Conservation (phyloP, 306 rosid genomes). For the Lathyrus sativus region DNA sequence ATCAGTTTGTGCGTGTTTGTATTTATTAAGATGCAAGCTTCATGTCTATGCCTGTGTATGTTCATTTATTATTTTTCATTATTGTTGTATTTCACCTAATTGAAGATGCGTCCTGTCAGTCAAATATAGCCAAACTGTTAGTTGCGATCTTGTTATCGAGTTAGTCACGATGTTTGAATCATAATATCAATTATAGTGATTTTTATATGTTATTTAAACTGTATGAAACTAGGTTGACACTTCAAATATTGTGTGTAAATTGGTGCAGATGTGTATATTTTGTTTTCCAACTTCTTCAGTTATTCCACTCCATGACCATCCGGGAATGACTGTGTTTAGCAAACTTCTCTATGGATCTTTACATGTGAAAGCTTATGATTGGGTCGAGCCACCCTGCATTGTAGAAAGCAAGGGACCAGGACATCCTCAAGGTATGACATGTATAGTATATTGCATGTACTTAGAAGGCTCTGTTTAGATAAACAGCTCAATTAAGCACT, state of each 20-base stretch:
- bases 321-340: conserved; percentile 96
- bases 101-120: conserved; percentile 3
- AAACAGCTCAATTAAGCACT: too few species aligned
- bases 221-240: conserved; percentile 25
- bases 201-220: conserved; percentile 19
- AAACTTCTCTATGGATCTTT: conserved; percentile 92
- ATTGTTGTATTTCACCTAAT: not conserved
- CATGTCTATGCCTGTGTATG: too few species aligned
- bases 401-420: conserved; percentile 59
- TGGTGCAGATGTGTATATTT: conserved; percentile 86
- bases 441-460: conserved; percentile 30
- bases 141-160: conserved; percentile 20
- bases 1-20: conserved; percentile 17
- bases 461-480: not conserved
- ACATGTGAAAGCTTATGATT: conserved; percentile 94
- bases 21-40: too few species aligned
- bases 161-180: conserved; percentile 25
- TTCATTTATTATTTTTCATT: not conserved
- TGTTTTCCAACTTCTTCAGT: conserved; percentile 88
- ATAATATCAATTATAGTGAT: conserved; percentile 19
- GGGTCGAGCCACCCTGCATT: conserved; percentile 85
- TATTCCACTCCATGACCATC: conserved; percentile 96
- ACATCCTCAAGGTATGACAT: conserved; percentile 55
- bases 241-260: conserved; percentile 17
- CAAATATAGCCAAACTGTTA: conserved; percentile 22